Evolutionary conservation across 2,329 filamentous ascomycete genomes (phyloP), one percentile per base, ranked within the genome.

Genomic region (Cladobotryum mycophilum): DNA sequence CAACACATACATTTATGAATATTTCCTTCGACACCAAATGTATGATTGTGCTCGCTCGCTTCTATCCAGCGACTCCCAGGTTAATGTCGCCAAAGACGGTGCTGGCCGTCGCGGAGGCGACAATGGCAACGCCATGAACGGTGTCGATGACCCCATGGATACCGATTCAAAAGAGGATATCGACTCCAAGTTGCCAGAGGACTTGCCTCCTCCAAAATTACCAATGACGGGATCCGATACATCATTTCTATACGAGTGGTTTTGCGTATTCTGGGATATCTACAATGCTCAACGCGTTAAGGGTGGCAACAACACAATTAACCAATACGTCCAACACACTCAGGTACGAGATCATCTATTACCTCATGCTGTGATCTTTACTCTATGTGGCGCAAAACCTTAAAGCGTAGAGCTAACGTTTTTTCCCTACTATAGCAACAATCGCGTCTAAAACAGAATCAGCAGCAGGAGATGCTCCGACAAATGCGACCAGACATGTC

Each of bases 181-280:
- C 53, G 84, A 88, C 58, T 68, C 76, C 46, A 91, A 92, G 66
- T 78, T 86, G 41, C 88, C 88, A 1, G 81, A 85, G 51, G 90
- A 95, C 63, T 78, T 97, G 37, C 92, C 92, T 4, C 77, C 81
- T 6, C 85, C 89, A 12, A 83, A 82, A 55, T 74, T 89, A 5
- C 82, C 84, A 12, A 78, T 76, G 64, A 79, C 80, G 45, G 76
- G 76, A 54, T 79, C 79, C 49, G 86, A 86, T 61, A 87, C 81
- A 55, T 89, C 88, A 22, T 97, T 99, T 63, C 76, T 99, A n/a
- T 86, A 89, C 60, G 93, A 97, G 63, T 99, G 93, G 93, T 99
- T 95, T 75, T 89, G 85, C 64, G 80, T 96, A 47, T 99, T 99
- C 69, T 97, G 90, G 90, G 93, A 99, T 63, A 89, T 97, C 60